A percentile compares a stretch with the other conserved stretches of the same genome.
phyloP scores from a whole-genome alignment of 495 filamentous ascomycete genomes.

The Hypoxylon perforatum region DNA sequence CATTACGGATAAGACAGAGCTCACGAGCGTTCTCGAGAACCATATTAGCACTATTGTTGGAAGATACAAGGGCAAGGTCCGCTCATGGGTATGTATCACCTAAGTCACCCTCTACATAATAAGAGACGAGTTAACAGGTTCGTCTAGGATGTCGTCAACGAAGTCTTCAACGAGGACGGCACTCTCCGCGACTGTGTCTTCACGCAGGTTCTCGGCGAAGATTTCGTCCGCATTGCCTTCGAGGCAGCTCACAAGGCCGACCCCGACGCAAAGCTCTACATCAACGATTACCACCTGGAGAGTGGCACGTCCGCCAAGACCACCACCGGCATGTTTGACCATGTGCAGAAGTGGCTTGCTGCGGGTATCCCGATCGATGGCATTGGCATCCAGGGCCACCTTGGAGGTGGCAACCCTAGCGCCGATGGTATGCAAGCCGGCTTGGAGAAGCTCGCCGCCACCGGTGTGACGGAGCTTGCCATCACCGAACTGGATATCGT shows the following conservation, averaged over 20 bases:
- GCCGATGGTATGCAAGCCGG: slow-evolving; percentile 63
- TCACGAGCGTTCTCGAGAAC: slow-evolving; percentile 54
- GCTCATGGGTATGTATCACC: slow-evolving; percentile 52
- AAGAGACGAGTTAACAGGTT: neutral
- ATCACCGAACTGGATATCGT: slow-evolving; percentile 76
- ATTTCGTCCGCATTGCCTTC: slow-evolving; percentile 70
- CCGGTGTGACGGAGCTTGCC: slow-evolving; percentile 65
- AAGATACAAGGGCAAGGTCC: slow-evolving; percentile 59
- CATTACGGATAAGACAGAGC: slow-evolving; percentile 53
- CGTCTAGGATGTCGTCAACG: slow-evolving; percentile 69
- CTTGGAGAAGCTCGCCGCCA: slow-evolving; percentile 55
- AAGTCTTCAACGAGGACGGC: slow-evolving; percentile 72
- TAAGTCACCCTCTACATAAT: neutral
- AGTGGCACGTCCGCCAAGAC: slow-evolving; percentile 60
- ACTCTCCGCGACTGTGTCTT: slow-evolving; percentile 67
- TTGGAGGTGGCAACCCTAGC: slow-evolving; percentile 60
- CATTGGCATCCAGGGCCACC: slow-evolving; percentile 73
- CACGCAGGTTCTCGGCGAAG: slow-evolving; percentile 66
- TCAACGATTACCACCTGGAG: slow-evolving; percentile 75
- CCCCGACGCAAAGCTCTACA: slow-evolving; percentile 69
- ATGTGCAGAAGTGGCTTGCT: slow-evolving; percentile 74
- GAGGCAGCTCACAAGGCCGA: slow-evolving; percentile 67
- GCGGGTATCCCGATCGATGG: slow-evolving; percentile 77
- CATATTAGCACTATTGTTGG: slow-evolving; percentile 62
- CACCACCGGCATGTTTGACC: slow-evolving; percentile 67